Evolutionary conservation across 768 basidiomycete genomes (phyloP).

Genomic region (Leccinellum luteum): DNA sequence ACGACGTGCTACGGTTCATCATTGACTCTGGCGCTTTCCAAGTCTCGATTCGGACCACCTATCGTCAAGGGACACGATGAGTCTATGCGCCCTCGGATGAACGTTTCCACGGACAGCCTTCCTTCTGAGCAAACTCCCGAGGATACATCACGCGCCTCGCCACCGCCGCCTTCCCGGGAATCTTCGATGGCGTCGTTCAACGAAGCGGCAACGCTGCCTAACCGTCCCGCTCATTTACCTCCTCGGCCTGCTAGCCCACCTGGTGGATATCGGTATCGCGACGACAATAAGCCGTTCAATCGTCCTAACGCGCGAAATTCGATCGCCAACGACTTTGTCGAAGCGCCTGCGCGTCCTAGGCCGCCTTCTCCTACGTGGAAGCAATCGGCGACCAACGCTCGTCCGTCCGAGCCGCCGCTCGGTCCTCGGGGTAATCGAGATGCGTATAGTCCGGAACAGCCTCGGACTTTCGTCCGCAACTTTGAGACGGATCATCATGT

Average conservation of each 20-base stretch:
- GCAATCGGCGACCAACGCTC: background rate
- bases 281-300: background rate
- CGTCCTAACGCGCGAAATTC: slow-evolving; percentile 3
- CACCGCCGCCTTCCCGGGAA: slow-evolving; percentile 31
- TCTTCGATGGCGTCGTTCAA: slow-evolving; percentile 24
- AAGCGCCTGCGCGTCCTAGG: slow-evolving; percentile 3
- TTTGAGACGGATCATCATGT: slow-evolving; percentile 1
- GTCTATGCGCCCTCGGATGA: background rate
- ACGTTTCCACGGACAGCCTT: slow-evolving; percentile 18
- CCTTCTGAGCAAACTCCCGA: slow-evolving; percentile 15
- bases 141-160: slow-evolving; percentile 19
- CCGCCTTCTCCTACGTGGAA: slow-evolving; percentile 2
- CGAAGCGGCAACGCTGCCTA: slow-evolving; percentile 2
- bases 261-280: slow-evolving; percentile 9
- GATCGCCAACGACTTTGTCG: slow-evolving; percentile 3
- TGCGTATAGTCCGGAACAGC: slow-evolving; percentile 6
- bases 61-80: slow-evolving; percentile 20
- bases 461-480: slow-evolving; percentile 13
- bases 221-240: slow-evolving; percentile 21
- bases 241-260: slow-evolving; percentile 21
- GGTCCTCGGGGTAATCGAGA: slow-evolving; percentile 10
- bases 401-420: slow-evolving; percentile 5
- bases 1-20: background rate
- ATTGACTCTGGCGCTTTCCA: background rate
- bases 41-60: slow-evolving; percentile 36